Conservation (phyloP, 345 rosid species). For the Lenwebbia sp. region DNA sequence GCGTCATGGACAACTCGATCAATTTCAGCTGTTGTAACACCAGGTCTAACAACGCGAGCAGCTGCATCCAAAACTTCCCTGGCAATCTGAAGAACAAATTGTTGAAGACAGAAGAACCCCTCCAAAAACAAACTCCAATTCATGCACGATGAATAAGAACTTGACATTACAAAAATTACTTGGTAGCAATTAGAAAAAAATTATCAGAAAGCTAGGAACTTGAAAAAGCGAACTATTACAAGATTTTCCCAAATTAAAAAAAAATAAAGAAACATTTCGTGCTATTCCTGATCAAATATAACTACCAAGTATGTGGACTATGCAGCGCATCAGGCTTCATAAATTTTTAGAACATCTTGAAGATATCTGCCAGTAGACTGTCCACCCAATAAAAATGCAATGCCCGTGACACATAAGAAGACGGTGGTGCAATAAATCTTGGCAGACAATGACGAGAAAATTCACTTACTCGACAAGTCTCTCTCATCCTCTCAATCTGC, state of each 20-base stretch:
- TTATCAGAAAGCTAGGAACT: background rate
- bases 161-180: background rate
- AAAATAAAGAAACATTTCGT: background rate
- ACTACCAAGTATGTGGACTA: background rate
- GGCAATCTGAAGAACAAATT: slow-evolving; percentile 39
- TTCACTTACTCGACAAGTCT: slow-evolving; percentile 68
- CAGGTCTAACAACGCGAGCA: slow-evolving; percentile 64
- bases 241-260: background rate
- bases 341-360: background rate
- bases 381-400: background rate
- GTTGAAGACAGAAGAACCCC: background rate
- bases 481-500: slow-evolving; percentile 80
- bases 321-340: background rate
- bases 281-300: background rate
- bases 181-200: background rate
- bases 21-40: slow-evolving; percentile 94
- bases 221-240: background rate
- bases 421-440: background rate
- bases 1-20: slow-evolving; percentile 90
- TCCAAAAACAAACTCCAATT: background rate
- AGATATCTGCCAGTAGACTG: background rate
- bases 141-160: background rate
- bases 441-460: background rate
- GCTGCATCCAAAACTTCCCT: slow-evolving; percentile 92
- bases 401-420: background rate